Base-by-base conservation (phyloP, 2,329 filamentous ascomycete species). In the Didymella exigua region DNA sequence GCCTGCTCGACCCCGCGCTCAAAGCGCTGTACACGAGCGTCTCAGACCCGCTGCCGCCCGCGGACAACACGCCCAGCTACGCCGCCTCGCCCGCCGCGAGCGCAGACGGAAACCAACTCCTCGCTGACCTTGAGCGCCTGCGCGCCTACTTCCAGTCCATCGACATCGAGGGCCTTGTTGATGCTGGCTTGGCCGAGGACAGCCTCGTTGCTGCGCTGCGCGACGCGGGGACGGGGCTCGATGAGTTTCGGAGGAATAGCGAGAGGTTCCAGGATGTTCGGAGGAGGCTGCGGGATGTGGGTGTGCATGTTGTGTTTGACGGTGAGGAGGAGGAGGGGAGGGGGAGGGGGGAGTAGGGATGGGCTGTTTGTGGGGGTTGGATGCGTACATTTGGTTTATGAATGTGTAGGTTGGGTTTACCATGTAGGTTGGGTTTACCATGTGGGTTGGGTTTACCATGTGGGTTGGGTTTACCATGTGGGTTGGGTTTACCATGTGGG, bases 31-130 rank as follows among this genome's bases (percentile, higher is more conserved):
- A 64, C 49, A 70, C 72, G 2, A 92, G 89, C 59, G 85, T 90
- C 16, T 95, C 91, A 19, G 93, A 96, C 69, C 91, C 91, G 1
- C 77, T 96, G 13, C 91, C 92, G 18, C 93, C 92, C 5, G 74
- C 82, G 0, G 76, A 84, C 50, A 75, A 67, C 46, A 54, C 71
- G 14, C 33, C 46, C 2, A 69, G 65, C 1, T 72, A 72, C 53
- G 65, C 64, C 50, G 1, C 45, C 36, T 5, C 34, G 31, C n/a
- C 52, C 53, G 42, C 43, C 16, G 31, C 50, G 8, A 36, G 42
- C 4, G 40, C 33, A 5, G 55, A 61, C 31, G 59, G 59, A 43
- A 56, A 55, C 19, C 55, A 65, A 30, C 60, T 73, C 3, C 56
- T 68, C 1, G 58, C 58, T n/a, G 63, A 68, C 26, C 52, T 73